Evolutionary conservation across 768 basidiomycete genomes (phyloP), one percentile per base, ranked within the genome.

Genomic region (Clavulina sp.): DNA sequence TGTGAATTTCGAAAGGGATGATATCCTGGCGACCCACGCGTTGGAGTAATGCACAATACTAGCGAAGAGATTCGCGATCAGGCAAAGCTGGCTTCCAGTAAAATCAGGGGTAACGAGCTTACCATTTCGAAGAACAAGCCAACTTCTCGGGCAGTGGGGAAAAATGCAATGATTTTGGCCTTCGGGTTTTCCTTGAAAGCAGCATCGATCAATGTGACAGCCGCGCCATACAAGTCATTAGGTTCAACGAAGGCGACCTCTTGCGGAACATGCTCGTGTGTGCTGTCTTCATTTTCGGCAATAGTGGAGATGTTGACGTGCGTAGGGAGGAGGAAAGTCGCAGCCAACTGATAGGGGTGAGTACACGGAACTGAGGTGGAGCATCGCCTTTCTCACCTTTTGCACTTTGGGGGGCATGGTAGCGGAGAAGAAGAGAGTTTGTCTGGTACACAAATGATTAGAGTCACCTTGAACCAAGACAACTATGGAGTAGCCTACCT

Each of bases 141-240:
- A 1, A 75, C 73, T 5, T 74, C 74, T 50, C 76, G 70, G 4
- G 80, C 78, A 4, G 80, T 82, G n/a, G 78, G 75, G 41, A 77
- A 71, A 68, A 82, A 82, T 4, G 76, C 68, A 62, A 83, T 79
- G 16, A 70, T 58, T 54, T 73, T 73, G 40, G 68, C 43, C 1
- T 49, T 55, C 3, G 55, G 43, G 19, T n/a, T n/a, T n/a, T 52
- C 59, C 38, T 55, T 57, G 56, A 58, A 66, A 62, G 51, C 61
- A 57, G 4, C 60, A 28, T 73, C 68, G 2, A 64, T 65, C 7
- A 74, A 57, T 34, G 73, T 60, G 34, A 69, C 64, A 13, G 73
- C 33, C 4, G 69, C 66, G 6, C 74, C 66, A 43, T 77, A 58
- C 32, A 66, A 65, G 31, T 72, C 64, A 4, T 60, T 57, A 34